phyloP scores from a whole-genome alignment of 2,329 filamentous ascomycete species.

The Beauveria sp. region DNA sequence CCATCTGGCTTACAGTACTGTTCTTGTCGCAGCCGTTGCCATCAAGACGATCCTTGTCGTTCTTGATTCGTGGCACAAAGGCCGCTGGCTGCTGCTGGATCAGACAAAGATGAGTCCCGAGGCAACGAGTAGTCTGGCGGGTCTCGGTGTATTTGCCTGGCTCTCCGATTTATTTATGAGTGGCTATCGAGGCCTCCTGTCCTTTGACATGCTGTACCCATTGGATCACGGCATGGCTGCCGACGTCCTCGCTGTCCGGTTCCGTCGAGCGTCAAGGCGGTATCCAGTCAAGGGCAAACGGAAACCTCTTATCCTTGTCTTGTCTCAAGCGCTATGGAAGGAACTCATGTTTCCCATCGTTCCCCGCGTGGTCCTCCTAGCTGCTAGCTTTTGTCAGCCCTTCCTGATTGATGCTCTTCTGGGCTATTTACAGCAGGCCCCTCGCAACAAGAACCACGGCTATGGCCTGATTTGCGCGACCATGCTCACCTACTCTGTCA shows the following conservation, averaged over 20 bases:
- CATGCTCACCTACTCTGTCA: conserved; percentile 24
- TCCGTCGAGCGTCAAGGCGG: not conserved
- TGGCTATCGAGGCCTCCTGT: conserved; percentile 20
- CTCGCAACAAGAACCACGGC: conserved; percentile 17
- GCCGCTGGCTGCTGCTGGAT: not conserved
- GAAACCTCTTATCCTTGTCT: not conserved
- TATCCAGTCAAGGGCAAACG: not conserved
- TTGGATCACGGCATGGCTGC: not conserved
- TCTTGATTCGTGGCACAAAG: not conserved
- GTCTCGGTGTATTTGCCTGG: conserved; percentile 28
- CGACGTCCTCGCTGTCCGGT: not conserved
- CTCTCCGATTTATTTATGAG: conserved; percentile 26
- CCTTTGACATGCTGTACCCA: not conserved
- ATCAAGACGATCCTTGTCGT: not conserved
- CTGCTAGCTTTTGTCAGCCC: conserved; percentile 29
- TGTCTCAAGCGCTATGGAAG: conserved; percentile 19
- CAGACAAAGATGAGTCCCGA: conserved; percentile 23
- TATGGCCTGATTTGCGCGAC: conserved; percentile 29
- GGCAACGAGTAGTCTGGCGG: conserved; percentile 26
- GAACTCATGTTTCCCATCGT: conserved; percentile 22
- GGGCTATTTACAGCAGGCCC: conserved; percentile 16
- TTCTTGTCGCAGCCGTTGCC: not conserved
- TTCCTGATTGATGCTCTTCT: conserved; percentile 28
- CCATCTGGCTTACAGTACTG: not conserved
- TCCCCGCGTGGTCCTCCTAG: conserved; percentile 24